Evolutionary conservation across 2,329 filamentous ascomycete species (phyloP), one percentile per base, ranked within the genome.

Genomic region (Cadophora sp.): DNA sequence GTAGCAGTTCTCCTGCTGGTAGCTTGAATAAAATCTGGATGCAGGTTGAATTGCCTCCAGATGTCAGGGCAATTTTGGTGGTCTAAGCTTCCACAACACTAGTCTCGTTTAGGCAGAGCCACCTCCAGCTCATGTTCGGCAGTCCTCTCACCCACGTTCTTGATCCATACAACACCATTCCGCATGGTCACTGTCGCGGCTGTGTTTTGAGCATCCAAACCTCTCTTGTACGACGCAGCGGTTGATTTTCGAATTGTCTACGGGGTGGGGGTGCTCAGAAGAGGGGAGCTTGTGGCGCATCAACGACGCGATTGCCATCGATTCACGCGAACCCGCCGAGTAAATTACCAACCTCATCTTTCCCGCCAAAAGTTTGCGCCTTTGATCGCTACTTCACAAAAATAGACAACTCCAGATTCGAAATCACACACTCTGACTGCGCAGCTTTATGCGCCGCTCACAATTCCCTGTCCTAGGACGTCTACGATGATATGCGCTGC

Each of bases 291-390:
- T 39, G 53, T 33, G 33, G 53, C 53, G 33, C 36, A 58, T 58
- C 55, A 20, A 20, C 27, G 30, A 56, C 51, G 36, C 36, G 55
- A 58, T n/a, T 33, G n/a, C 30, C 16, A 39, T 22, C 24, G 20
- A 14, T 27, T 30, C 22, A 27, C 36, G 36, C 55, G 36, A 43
- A 24, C n/a, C 51, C 27, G 30, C 51, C 18, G 9, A 8, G 27
- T 39, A 43, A 43, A 43, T 58, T 58, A 41, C 55, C 8, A 58
- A 27, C 33, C 55, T 58, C 55, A 58, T 36, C 55, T 58, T 58
- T 43, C 36, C n/a, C 9, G n/a, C 2, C 41, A 58, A 24, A 22
- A 22, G 27, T 27, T 22, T 41, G 20, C 33, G 36, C 36, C 13
- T 24, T 4, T n/a, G 20, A 18, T 11, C 36, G 0, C 14, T 58